Evolutionary conservation across 352 stramenopile genomes (phyloP), one percentile per base, ranked within the genome.

Genomic region (Globisporangium yorkense): DNA sequence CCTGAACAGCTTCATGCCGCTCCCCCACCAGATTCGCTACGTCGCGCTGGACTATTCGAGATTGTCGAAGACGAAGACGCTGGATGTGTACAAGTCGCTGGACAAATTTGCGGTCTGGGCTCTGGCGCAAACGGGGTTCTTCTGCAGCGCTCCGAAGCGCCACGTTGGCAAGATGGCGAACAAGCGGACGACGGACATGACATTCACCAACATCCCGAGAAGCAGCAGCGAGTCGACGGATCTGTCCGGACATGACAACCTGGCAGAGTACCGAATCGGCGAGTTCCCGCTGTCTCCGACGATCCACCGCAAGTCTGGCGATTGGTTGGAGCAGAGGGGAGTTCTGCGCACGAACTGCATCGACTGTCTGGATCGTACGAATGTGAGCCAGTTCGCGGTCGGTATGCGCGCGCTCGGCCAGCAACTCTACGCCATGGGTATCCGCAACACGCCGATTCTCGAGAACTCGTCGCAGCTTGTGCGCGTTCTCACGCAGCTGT

Each of bases 341-440:
- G 94, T 99, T 35, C 72, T 99, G 10, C 86, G 98, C 35, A 99
- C 97, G 0, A 99, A 99, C 73, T 99, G 98, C 64, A 99, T 99
- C 54, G 98, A 99, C 72, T 87, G 74, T 57, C 68, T 95, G 20
- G 84, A 94, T 67, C 79, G 87, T 16, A 95, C 87, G 13, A 95
- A 95, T 33, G 85, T 95, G 5, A 92, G 83, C 20, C 85, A 95
- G 51, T 95, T 93, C 54, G 91, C 81, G 46, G 85, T 92, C 27
- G 85, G 82, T 5, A 90, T 93, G 78, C 84, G 80, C 8, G 96
- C 96, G 5, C 77, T 99, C 33, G 94, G 88, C 7, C 88, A 98
- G 65, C 92, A 99, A 66, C 80, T 99, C 16, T 97, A 98, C 54
- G 92, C 97, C 5, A 98, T 99, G 92, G 96, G 96, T 0, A 97